A percentile compares a stretch with the other conserved stretches of the same genome.
These are phyloP conservation scores for Monosporozyma solicola DNA, from an alignment of 805 yeast genomes.

Conservation along the genomic window DNA sequence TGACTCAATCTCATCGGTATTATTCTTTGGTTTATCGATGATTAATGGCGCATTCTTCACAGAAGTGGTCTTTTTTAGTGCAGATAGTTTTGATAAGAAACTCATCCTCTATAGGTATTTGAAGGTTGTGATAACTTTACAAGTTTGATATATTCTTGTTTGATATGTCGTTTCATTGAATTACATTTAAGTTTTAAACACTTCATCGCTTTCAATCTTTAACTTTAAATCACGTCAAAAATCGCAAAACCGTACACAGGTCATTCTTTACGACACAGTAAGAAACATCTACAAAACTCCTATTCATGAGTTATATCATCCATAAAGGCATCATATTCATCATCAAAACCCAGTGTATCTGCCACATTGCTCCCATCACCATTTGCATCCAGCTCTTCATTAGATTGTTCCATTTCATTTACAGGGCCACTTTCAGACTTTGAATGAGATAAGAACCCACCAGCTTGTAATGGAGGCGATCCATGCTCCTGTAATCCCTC, in stretches of 20 bases:
- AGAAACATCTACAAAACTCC: slow-evolving; percentile 6
- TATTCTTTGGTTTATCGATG: neutral
- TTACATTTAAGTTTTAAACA: neutral
- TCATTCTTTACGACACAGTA: slow-evolving; percentile 2
- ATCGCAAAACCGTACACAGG: neutral
- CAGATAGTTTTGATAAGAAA: slow-evolving; percentile 25
- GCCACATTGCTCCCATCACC: neutral
- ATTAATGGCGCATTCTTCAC: neutral
- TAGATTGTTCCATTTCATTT: neutral
- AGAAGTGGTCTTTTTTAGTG: slow-evolving; percentile 17
- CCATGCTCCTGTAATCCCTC: slow-evolving; percentile 3
- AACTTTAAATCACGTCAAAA: neutral
- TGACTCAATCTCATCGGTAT: slow-evolving; percentile 1
- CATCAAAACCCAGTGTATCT: slow-evolving; percentile 6
- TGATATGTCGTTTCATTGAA: neutral
- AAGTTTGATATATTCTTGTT: too few relatives aligned
- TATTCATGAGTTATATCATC: slow-evolving; percentile 13
- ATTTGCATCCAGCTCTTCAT: neutral
- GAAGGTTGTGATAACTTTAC: neutral
- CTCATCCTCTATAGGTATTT: slow-evolving; percentile 16
- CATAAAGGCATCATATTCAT: slow-evolving; percentile 28
- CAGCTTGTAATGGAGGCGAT: slow-evolving; percentile 1
- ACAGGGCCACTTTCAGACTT: neutral
- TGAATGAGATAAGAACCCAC: neutral
- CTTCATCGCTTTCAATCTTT: neutral